Conservation (phyloP, 257 asterid genomes). For the Solanum etuberosum region DNA sequence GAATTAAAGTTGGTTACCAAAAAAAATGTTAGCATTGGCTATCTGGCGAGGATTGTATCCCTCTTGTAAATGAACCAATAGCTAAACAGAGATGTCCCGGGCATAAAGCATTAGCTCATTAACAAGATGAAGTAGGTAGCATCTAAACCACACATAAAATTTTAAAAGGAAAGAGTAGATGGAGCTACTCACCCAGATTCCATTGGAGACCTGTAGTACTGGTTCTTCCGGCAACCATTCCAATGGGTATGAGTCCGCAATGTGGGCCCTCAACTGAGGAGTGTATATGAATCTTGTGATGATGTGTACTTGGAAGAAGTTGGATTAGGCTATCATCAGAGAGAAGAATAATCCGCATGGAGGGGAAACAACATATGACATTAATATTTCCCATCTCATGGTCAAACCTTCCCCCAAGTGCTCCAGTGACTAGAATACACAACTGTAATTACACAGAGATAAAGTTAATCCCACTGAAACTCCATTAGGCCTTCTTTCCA, state of each 20-base stretch:
- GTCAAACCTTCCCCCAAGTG: slow-evolving; percentile 97
- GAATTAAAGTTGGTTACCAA: not conserved
- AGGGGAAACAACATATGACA: slow-evolving; percentile 54
- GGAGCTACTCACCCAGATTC: slow-evolving; percentile 63
- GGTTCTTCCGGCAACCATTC: slow-evolving; percentile 43
- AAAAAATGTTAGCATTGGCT: not conserved
- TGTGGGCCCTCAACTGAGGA: slow-evolving; percentile 72
- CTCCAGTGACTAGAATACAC: slow-evolving; percentile 80
- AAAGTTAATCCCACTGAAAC: not conserved
- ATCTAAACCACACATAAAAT: not conserved
- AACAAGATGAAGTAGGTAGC: not conserved
- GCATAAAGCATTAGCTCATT: not conserved
- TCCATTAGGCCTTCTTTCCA: not conserved
- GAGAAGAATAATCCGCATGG: slow-evolving; percentile 51
- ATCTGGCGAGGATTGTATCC: not conserved
- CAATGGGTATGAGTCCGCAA: slow-evolving; percentile 81
- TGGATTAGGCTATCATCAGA: slow-evolving; percentile 85
- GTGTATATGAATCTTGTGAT: slow-evolving; percentile 56
- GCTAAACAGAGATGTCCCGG: not conserved
- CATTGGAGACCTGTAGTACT: slow-evolving; percentile 84
- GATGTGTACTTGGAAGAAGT: slow-evolving; percentile 65
- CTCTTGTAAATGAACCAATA: not conserved
- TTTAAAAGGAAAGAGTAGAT: not conserved
- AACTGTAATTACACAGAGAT: slow-evolving; percentile 30
- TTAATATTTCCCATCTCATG: slow-evolving; percentile 90